Evolutionary conservation across 768 basidiomycete species (phyloP).

Genomic region (Xerocomellus amylosporus): DNA sequence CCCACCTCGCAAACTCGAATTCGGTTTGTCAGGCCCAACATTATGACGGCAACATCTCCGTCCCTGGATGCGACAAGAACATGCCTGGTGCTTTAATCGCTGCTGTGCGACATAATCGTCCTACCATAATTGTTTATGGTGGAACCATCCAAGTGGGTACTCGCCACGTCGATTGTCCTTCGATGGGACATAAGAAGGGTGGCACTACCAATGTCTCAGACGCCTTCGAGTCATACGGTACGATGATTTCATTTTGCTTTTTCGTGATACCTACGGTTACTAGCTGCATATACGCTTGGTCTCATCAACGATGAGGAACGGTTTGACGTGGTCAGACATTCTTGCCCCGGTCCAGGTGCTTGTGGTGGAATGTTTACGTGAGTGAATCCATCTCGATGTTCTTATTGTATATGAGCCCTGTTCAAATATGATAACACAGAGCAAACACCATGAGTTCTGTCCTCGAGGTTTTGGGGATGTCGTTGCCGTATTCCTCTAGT

Average conservation of each 20-base stretch:
- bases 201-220: conserved; percentile 82
- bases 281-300: conserved; percentile 74
- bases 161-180: conserved; percentile 76
- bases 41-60: conserved; percentile 83
- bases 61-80: conserved; percentile 91
- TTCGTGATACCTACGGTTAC: background rate
- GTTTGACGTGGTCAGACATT: conserved; percentile 80
- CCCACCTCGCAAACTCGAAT: background rate
- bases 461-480: conserved; percentile 82
- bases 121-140: conserved; percentile 84
- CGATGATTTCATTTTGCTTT: background rate
- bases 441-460: conserved; percentile 89
- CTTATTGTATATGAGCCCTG: background rate
- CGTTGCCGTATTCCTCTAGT: conserved; percentile 74
- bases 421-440: conserved; percentile 31
- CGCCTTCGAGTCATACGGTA: conserved; percentile 82
- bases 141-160: conserved; percentile 79
- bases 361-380: conserved; percentile 89
- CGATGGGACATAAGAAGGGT: conserved; percentile 75
- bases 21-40: conserved; percentile 69
- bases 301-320: conserved; percentile 78
- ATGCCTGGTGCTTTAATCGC: conserved; percentile 91
- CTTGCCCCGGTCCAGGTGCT: conserved; percentile 81
- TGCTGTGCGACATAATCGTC: conserved; percentile 81
- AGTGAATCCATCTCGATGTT: conserved; percentile 18